Evolutionary conservation across 2,329 filamentous ascomycete genomes (phyloP).

Genomic region (Fusarium neocosmosporiellum): DNA sequence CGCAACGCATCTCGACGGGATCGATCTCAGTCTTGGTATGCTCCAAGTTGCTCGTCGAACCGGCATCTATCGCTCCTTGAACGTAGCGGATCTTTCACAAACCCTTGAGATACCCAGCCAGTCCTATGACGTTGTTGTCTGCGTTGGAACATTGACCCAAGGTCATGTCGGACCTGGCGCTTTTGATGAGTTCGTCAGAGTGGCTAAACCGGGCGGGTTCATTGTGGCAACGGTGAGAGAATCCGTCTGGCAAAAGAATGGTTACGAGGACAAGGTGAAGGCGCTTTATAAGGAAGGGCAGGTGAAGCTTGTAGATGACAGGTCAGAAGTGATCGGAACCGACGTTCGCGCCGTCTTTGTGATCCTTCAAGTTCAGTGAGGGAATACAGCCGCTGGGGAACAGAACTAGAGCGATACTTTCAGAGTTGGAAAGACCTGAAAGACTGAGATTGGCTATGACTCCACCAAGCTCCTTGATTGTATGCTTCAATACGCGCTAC

Average conservation of each 20-base stretch:
- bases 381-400: not conserved
- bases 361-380: not conserved
- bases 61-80: conserved; percentile 55
- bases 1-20: conserved; percentile 56
- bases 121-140: conserved; percentile 60
- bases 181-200: conserved; percentile 57
- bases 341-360: conserved; percentile 27
- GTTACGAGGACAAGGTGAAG: conserved; percentile 56
- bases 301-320: conserved; percentile 3
- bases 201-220: conserved; percentile 56
- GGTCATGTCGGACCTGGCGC: conserved; percentile 61
- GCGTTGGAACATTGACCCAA: conserved; percentile 63
- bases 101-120: conserved; percentile 49
- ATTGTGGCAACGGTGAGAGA: conserved; percentile 61
- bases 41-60: conserved; percentile 57
- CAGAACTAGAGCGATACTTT: too few relatives aligned
- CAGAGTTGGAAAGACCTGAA: too few relatives aligned
- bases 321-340: conserved; percentile 7
- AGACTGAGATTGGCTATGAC: too few relatives aligned
- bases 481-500: too few relatives aligned
- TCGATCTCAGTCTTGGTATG: conserved; percentile 63
- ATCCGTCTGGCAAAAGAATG: conserved; percentile 58
- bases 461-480: too few relatives aligned
- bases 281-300: conserved; percentile 13
- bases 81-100: conserved; percentile 55